These are phyloP conservation scores for Alternaria rosae DNA, from an alignment of 2,329 filamentous ascomycete species.

Conservation along the genomic window DNA sequence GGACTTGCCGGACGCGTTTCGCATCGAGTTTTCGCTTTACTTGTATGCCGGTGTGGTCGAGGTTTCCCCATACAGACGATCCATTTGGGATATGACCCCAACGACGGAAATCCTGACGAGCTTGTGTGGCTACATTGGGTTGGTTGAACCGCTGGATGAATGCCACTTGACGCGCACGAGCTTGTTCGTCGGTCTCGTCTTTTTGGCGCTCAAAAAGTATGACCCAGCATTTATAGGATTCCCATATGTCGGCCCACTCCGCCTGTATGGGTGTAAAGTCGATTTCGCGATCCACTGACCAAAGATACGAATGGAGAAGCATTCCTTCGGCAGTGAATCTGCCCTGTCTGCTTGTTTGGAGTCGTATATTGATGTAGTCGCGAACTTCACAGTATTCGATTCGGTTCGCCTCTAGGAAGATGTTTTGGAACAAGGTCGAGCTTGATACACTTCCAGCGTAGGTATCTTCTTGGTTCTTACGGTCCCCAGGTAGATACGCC, in stretches of 20 bases:
- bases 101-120: background rate
- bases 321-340: background rate
- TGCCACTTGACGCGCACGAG: background rate
- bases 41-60: background rate
- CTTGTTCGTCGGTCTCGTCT: background rate
- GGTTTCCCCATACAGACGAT: background rate
- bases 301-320: background rate
- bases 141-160: background rate
- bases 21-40: background rate
- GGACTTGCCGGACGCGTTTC: background rate
- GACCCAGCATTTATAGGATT: background rate
- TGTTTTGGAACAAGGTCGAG: background rate
- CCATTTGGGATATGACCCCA: background rate
- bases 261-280: background rate
- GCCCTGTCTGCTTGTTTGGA: background rate
- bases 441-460: background rate
- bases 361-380: background rate
- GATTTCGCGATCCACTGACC: background rate
- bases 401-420: background rate
- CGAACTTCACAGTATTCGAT: background rate
- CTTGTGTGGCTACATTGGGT: background rate
- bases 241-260: background rate
- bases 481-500: background rate
- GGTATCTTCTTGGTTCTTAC: rapidly evolving
- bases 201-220: background rate